phyloP scores from a whole-genome alignment of 306 rosid species.

The Fragaria vesca region DNA sequence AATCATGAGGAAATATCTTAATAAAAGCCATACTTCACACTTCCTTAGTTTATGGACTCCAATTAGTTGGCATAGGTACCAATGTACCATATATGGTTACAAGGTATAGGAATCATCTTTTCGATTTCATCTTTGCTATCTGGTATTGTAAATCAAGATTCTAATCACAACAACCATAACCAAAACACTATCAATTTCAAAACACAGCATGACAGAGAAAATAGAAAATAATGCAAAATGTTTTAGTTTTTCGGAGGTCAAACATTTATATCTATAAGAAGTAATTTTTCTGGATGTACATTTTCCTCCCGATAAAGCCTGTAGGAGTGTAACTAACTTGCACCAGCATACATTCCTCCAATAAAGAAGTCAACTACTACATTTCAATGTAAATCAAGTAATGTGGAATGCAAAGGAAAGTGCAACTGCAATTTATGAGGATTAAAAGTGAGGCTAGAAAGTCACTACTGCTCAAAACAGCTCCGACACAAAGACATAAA shows the following conservation, averaged over 20 bases:
- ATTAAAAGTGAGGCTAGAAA: neutral
- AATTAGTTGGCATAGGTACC: conserved; percentile 41
- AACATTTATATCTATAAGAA: neutral
- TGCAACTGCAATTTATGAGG: neutral
- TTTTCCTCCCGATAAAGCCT: neutral
- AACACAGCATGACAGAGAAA: neutral
- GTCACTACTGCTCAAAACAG: neutral
- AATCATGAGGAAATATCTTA: neutral
- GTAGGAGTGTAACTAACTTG: neutral
- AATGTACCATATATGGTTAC: conserved; percentile 32
- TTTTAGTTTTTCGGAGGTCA: neutral
- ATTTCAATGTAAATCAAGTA: neutral
- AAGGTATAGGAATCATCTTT: conserved; percentile 55
- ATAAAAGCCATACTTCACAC: neutral
- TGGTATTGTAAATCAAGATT: conserved; percentile 39
- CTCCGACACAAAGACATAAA: neutral
- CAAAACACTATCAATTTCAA: conserved; percentile 34
- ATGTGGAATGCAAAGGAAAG: neutral
- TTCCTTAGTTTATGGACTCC: conserved; percentile 36
- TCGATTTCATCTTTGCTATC: conserved; percentile 51
- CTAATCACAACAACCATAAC: conserved; percentile 35
- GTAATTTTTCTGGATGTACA: neutral
- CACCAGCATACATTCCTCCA: conserved; percentile 4
- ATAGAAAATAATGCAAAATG: neutral
- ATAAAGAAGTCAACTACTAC: neutral